phyloP scores from a whole-genome alignment of 176 grass and related monocot genomes.

The Themeda triandra region DNA sequence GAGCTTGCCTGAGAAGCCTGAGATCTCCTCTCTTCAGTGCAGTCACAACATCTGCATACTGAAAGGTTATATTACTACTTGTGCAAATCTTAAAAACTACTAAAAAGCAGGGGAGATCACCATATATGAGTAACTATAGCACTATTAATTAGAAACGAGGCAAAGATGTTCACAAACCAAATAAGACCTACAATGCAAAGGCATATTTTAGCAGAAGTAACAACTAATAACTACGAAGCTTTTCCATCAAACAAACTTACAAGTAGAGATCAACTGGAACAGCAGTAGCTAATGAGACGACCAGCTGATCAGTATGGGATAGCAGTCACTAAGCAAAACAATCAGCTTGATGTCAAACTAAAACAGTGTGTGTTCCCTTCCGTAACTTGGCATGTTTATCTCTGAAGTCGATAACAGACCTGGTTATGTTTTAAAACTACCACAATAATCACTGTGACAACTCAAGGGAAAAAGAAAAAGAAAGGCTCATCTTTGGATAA shows the following conservation, averaged over 20 bases:
- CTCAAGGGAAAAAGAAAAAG: neutral
- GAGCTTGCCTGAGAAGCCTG: slow-evolving; percentile 75
- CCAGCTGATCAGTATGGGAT: neutral
- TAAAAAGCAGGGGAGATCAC: neutral
- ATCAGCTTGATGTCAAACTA: neutral
- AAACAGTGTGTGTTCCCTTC: neutral
- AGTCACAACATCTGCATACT: slow-evolving; percentile 86
- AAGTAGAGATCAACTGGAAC: neutral
- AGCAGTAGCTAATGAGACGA: neutral
- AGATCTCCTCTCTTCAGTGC: slow-evolving; percentile 85
- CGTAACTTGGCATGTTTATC: neutral
- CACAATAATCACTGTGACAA: neutral
- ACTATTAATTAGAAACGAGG: neutral
- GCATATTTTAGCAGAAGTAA: neutral
- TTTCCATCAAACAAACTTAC: neutral
- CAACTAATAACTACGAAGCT: neutral
- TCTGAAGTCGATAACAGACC: too few relatives aligned
- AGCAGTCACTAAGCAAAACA: neutral
- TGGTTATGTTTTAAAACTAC: too few relatives aligned
- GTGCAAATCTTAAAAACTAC: slow-evolving; percentile 24
- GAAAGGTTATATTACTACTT: slow-evolving; percentile 56
- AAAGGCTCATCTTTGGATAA: neutral
- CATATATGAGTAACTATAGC: neutral
- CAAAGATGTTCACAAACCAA: neutral
- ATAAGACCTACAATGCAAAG: neutral